phyloP scores from a whole-genome alignment of 108 stramenopile species.

The Conticribra weissflogii region DNA sequence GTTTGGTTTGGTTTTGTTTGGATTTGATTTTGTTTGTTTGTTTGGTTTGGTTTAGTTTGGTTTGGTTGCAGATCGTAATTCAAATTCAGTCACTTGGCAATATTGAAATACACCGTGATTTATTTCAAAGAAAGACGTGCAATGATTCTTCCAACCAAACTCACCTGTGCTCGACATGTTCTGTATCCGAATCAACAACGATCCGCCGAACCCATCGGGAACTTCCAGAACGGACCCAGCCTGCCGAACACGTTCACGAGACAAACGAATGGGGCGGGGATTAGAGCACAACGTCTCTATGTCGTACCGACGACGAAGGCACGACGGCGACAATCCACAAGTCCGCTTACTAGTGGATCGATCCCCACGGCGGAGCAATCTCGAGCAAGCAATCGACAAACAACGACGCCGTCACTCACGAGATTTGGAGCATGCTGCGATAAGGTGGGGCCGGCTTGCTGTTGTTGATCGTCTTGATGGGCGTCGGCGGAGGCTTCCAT shows the following conservation, averaged over 20 bases:
- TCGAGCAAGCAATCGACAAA: neutral
- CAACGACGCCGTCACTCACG: slow-evolving; percentile 1
- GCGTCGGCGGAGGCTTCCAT: neutral
- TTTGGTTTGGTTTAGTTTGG: no score
- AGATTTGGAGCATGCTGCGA: slow-evolving; percentile 27
- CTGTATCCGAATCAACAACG: slow-evolving; percentile 78
- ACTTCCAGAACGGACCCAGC: slow-evolving; percentile 86
- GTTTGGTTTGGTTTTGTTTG: no score
- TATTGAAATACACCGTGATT: no score
- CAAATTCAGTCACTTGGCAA: no score
- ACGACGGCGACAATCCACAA: neutral
- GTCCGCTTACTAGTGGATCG: no score
- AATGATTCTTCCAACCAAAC: neutral
- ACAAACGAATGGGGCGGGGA: neutral
- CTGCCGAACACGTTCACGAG: neutral
- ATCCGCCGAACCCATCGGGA: slow-evolving; percentile 72
- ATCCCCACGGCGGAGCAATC: no score
- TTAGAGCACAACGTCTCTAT: neutral
- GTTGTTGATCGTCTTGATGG: neutral
- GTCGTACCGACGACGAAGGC: neutral
- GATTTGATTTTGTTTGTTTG: no score
- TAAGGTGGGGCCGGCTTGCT: neutral
- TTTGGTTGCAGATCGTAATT: no score
- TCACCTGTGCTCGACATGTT: slow-evolving; percentile 79
- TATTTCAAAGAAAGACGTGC: neutral